Evolutionary conservation across 2,329 filamentous ascomycete species (phyloP), one percentile per base, ranked within the genome.

Genomic region (Chalaropsis ovoidea): DNA sequence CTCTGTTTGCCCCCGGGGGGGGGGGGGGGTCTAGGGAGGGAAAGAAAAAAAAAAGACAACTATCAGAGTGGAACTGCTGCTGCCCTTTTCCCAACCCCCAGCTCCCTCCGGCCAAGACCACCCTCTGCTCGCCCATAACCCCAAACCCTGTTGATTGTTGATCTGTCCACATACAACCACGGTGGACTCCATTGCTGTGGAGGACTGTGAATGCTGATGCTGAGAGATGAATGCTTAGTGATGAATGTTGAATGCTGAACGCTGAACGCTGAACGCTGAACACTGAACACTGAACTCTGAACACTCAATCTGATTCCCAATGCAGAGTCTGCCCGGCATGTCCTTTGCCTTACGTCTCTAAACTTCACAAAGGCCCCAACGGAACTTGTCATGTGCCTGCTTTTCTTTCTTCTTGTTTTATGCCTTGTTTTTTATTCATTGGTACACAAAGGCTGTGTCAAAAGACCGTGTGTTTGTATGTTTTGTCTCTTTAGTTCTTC

Each of bases 401-500:
- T n/a, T 31, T 45, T 13, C 31, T 49, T 19, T 35, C 35, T 62
- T 31, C 5, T 62, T 62, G 41, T 49, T 49, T 49, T 47, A 47
- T 62, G 31, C 41, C 31, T 45, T 62, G 27, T 31, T 63, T 62
- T 65, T 66, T 67, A 54, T 67, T 67, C 52, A 60, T 67, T 49
- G 27, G 47, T 52, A 67, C 41, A 27, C 45, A 19, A 6, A 41
- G 47, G 27, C 39, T 27, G 39, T 63, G 49, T 62, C 49, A 58
- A 10, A 22, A 43, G 31, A 31, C 31, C 27, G 24, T 39, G 39
- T 35, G 52, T 24, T 22, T 52, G 24, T 15, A 13, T 56, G 52
- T 61, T 56, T 47, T 43, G 31, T 65, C 42, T 47, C 73, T 70
- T 64, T 72, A 67, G 62, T 67, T 84, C 83, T 87, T 87, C 82